Evolutionary conservation across 2,329 filamentous ascomycete genomes (phyloP), one percentile per base, ranked within the genome.

Genomic region (Cytospora piceicola): DNA sequence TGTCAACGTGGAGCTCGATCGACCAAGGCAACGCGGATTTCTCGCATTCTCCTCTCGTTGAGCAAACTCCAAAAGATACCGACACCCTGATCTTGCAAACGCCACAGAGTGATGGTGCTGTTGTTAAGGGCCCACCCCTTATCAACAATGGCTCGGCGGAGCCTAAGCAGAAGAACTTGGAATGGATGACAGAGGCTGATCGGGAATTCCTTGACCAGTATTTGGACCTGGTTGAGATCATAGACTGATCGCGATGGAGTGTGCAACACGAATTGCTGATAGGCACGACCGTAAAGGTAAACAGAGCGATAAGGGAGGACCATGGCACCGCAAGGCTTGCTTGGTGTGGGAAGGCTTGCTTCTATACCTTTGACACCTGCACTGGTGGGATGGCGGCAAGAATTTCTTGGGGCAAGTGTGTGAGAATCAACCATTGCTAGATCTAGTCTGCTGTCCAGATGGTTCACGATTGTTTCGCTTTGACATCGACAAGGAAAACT

Each of bases 101-200:
- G n/a, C 46, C 46, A 14, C 46, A 24, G 11, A 5, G 24, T 49
- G n/a, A 49, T 49, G 46, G 4, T 24, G 46, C 46, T n/a, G 46
- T 11, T 49, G n/a, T 2, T 49, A n/a, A 49, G 9, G 9, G 14
- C 20, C 11, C 46, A 14, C n/a, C 46, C 1, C 11, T 9, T 24
- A 8, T 9, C n/a, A 3, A 24, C 4, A 11, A 49, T 49, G n/a
- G 9, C 9, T 24, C 9, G 46, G 24, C 24, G n/a, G 46, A 24
- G 9, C 8, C 9, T 5, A 24, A 49, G n/a, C 46, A 49, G n/a
- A 12, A 5, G 12, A 49, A 20, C 2, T 20, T 49, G 5, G 46
- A 49, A 24, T 49, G 46, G 46, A 49, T 49, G 46, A 49, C 46
- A 49, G 46, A 49, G 4, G n/a, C 46, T 24, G 46, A 49, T 49